Evolutionary conservation across 139 green algal genomes (phyloP).

Genomic region (Haematococcus sp.): DNA sequence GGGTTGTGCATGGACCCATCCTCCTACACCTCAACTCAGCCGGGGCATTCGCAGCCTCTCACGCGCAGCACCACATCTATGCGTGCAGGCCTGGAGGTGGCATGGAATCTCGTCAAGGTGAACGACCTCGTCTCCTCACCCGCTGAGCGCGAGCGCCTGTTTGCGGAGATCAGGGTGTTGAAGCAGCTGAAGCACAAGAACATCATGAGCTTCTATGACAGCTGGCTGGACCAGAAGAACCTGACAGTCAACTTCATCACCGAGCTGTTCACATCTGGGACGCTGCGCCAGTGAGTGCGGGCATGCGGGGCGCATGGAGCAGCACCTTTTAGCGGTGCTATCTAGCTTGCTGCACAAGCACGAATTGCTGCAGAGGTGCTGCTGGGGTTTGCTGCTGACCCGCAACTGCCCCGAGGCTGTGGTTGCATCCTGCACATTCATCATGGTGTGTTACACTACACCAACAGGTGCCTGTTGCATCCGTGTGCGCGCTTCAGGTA

Average conservation of each 20-base stretch:
- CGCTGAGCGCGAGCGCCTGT: conserved; percentile 83
- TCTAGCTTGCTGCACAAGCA: background rate
- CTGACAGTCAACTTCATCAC: conserved; percentile 98
- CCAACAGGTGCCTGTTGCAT: background rate
- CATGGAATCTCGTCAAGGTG: conserved; percentile 96
- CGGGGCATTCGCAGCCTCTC: too few species aligned
- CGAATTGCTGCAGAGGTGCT: background rate
- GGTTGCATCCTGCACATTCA: background rate
- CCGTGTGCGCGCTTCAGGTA: conserved; percentile 65
- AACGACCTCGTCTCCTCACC: conserved; percentile 52
- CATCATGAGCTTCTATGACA: conserved; percentile 98
- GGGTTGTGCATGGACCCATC: too few species aligned
- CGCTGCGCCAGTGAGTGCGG: conserved; percentile 86
- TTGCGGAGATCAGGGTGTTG: conserved; percentile 94
- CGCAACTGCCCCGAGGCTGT: background rate
- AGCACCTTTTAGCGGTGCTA: background rate
- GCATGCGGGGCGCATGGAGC: too few species aligned
- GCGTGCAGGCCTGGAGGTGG: conserved; percentile 60
- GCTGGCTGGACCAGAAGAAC: conserved; percentile 89
- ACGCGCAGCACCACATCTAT: background rate
- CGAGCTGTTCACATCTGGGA: conserved; percentile 97
- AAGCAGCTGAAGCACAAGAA: conserved; percentile 95
- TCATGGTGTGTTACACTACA: background rate
- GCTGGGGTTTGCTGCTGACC: too few species aligned
- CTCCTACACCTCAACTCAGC: too few species aligned